Evolutionary conservation across 148 eudicot species (phyloP), one percentile per base, ranked within the genome.

Genomic region (Diospyros kaki): DNA sequence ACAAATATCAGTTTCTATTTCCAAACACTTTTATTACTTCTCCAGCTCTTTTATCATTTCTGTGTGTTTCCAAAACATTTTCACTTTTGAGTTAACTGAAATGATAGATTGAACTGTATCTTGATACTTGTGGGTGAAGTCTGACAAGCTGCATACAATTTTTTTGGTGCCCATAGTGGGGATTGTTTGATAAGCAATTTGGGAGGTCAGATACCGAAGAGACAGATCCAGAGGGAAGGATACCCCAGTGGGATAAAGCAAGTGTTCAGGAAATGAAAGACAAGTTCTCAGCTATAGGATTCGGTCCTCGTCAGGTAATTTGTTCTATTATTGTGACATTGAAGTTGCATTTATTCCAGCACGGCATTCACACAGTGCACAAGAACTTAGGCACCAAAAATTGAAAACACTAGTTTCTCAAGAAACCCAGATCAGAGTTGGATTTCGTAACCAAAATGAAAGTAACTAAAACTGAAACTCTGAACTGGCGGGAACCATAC

Each of bases 191-290:
- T 79, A 91, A 51, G 87, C 76, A 78, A 65, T 84, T 96, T 74
- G 99, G 99, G 73, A 87, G 99, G 73, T 80, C 89, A 28, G 99
- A 96, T 82, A 81, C 97, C 53, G 84, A 89, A 80, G 91, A 95
- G 81, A 89, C 95, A 59, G 98, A 93, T 85, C 99, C 99, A 66
- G 95, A 96, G 75, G 97, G 99, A 38, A 87, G 99, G 83, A 90
- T 96, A 71, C 98, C 92, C 56, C 78, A 81, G 66, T 96, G 99
- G 99, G 89, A 85, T 59, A 87, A 84, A 78, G 88, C 98, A 43
- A 91, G 85, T 77, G 98, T 91, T 68, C 87, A 87, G 81, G 97
- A 93, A 85, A 89, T 96, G 98, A 96, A 96, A 81, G 94, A 91
- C 56, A 96, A 96, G 75, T 96, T 88, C 76, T 61, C 71, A 60